Evolutionary conservation across 2,329 filamentous ascomycete genomes (phyloP).

Genomic region (Chaetothyriales sp.): DNA sequence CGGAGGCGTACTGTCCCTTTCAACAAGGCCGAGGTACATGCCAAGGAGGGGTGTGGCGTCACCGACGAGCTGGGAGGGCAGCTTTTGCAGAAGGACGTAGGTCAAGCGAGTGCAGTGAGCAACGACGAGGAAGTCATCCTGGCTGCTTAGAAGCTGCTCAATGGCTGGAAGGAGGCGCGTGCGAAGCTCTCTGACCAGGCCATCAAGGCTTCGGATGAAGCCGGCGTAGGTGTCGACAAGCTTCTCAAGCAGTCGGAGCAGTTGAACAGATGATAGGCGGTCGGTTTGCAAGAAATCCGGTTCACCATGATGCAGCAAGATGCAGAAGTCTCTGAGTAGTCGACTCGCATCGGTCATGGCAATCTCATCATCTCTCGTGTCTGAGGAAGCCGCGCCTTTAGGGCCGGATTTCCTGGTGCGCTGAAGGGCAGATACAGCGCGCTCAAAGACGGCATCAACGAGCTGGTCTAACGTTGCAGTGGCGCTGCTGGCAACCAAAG

Average conservation of each 20-base stretch:
- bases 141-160: slow-evolving; percentile 7
- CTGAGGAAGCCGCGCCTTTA: slow-evolving; percentile 5
- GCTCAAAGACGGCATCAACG: slow-evolving; percentile 84
- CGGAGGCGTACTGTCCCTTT: slow-evolving; percentile 60
- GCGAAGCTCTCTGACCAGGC: slow-evolving; percentile 67
- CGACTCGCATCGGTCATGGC: slow-evolving; percentile 24
- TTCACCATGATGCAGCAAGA: slow-evolving; percentile 71
- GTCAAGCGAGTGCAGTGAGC: slow-evolving; percentile 4
- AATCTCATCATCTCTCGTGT: slow-evolving; percentile 10
- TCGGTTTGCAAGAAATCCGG: slow-evolving; percentile 71
- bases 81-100: slow-evolving; percentile 1
- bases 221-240: slow-evolving; percentile 73
- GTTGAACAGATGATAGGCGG: slow-evolving; percentile 65
- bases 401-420: background rate
- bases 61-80: background rate
- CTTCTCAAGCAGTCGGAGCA: slow-evolving; percentile 82
- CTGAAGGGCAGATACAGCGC: slow-evolving; percentile 38
- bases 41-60: background rate
- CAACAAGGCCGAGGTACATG: slow-evolving; percentile 35
- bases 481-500: slow-evolving; percentile 87
- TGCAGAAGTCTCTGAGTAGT: slow-evolving; percentile 76
- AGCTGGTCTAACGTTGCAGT: slow-evolving; percentile 93
- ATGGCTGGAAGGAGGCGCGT: slow-evolving; percentile 34
- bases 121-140: slow-evolving; percentile 11
- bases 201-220: slow-evolving; percentile 63